A percentile compares a stretch with the other conserved stretches of the same genome.
Evolutionary conservation across 805 yeast species (phyloP).

Genomic region (Priceomyces haplophilus): DNA sequence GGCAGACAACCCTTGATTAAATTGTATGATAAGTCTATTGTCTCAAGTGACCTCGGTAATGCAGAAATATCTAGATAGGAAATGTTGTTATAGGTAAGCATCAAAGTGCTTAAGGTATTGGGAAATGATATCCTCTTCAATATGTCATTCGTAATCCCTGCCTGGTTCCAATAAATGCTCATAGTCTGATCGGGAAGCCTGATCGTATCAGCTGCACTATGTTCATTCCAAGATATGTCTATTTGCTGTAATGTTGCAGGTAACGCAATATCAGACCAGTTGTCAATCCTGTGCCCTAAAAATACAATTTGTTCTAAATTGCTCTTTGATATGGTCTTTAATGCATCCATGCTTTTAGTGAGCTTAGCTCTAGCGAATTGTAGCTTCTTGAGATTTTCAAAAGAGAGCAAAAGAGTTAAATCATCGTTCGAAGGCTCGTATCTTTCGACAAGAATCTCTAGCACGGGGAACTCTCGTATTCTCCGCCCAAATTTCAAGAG

Average conservation of each 20-base stretch:
- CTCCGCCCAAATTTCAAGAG: constrained; percentile 18
- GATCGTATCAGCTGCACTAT: constrained; percentile 22
- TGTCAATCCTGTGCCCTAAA: constrained; percentile 28
- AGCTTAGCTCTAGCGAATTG: constrained; percentile 27
- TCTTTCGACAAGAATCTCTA: constrained; percentile 31
- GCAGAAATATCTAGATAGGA: constrained; percentile 18
- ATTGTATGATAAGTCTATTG: constrained; percentile 29
- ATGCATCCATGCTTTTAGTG: constrained; percentile 6
- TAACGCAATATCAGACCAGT: constrained; percentile 27
- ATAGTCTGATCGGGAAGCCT: constrained; percentile 18
- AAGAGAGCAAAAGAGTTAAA: constrained; percentile 19
- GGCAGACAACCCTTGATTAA: constrained; percentile 11
- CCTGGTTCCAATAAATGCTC: constrained; percentile 32
- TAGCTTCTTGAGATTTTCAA: constrained; percentile 26
- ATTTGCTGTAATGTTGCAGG: constrained; percentile 26
- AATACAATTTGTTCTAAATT: constrained; percentile 26
- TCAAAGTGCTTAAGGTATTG: constrained; percentile 22
- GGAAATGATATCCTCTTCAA: constrained; percentile 17
- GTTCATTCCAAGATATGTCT: constrained; percentile 36
- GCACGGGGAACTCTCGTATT: constrained; percentile 11
- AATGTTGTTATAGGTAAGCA: constrained; percentile 31
- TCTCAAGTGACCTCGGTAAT: constrained; percentile 28
- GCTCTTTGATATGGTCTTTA: constrained; percentile 6
- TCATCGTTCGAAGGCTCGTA: constrained; percentile 18
- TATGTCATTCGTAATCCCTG: constrained; percentile 16